These are phyloP conservation scores for Schwanniomyces pseudopolymorphus DNA, from an alignment of 805 yeast species.

Conservation along the genomic window DNA sequence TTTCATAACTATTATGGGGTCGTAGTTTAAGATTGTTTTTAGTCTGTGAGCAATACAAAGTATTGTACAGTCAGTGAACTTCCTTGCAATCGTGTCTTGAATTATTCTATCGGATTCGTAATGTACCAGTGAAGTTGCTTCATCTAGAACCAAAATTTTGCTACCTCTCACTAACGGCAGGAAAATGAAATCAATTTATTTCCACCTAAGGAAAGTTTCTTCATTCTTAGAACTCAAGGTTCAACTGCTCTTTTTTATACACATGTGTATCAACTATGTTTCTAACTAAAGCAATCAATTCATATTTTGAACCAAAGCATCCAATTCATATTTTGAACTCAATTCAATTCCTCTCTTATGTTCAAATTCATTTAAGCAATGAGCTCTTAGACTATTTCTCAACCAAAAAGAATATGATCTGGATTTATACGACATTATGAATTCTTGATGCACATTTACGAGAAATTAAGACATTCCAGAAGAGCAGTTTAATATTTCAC, in stretches of 20 bases:
- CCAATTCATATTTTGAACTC: slow-evolving; percentile 34
- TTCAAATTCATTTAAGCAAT: slow-evolving; percentile 10
- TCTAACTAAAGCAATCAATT: too few relatives aligned
- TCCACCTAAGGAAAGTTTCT: slow-evolving; percentile 40
- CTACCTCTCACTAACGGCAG: slow-evolving; percentile 34
- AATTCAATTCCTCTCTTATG: slow-evolving; percentile 25
- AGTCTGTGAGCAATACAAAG: slow-evolving; percentile 42
- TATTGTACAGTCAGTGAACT: slow-evolving; percentile 34
- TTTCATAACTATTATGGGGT: slow-evolving; percentile 36
- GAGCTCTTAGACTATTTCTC: too few relatives aligned
- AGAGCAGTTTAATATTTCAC: too few relatives aligned
- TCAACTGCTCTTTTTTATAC: too few relatives aligned
- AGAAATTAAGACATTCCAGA: too few relatives aligned
- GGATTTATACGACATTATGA: too few relatives aligned
- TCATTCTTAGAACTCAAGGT: too few relatives aligned
- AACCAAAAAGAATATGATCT: too few relatives aligned
- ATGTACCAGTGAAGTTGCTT: slow-evolving; percentile 41
- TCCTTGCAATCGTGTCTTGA: slow-evolving; percentile 31
- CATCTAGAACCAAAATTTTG: slow-evolving; percentile 39
- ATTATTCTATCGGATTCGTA: slow-evolving; percentile 39
- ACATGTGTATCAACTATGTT: too few relatives aligned
- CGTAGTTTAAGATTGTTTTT: slow-evolving; percentile 37
- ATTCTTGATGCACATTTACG: too few relatives aligned
- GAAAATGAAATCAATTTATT: slow-evolving; percentile 39
- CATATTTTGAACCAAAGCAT: slow-evolving; percentile 35